A percentile compares a stretch with the other conserved stretches of the same genome.
Evolutionary conservation across 2,329 filamentous ascomycete genomes (phyloP).

Genomic region (Colletotrichum sansevieriae): DNA sequence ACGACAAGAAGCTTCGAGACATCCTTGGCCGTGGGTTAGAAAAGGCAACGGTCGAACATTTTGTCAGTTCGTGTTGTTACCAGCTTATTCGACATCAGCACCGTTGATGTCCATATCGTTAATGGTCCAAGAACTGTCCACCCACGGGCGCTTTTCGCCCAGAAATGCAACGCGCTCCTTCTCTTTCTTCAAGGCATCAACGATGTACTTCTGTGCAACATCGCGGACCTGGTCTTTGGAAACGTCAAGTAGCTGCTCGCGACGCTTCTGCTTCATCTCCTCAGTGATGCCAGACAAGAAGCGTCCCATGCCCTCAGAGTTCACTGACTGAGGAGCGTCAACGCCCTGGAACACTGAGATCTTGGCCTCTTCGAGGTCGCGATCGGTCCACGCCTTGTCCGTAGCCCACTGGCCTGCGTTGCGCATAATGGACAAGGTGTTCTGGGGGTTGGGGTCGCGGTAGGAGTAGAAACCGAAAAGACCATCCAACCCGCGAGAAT

Average conservation of each 20-base stretch:
- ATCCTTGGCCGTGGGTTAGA: neutral
- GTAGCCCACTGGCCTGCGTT: conserved; percentile 86
- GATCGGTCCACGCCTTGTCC: conserved; percentile 83
- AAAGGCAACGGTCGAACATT: neutral
- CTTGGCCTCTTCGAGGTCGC: conserved; percentile 95
- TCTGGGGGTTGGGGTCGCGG: conserved; percentile 93
- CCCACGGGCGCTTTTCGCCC: conserved; percentile 86
- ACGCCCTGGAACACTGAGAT: conserved; percentile 92
- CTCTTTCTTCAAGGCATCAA: conserved; percentile 72
- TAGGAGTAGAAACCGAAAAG: conserved; percentile 97
- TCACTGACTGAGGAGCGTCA: conserved; percentile 90
- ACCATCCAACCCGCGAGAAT: conserved; percentile 82
- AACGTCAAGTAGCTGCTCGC: conserved; percentile 89
- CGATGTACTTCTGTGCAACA: conserved; percentile 85
- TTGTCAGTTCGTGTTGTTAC: no score
- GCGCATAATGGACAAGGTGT: conserved; percentile 87
- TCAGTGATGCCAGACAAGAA: conserved; percentile 90
- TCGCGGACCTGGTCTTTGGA: conserved; percentile 82
- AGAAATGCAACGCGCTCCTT: conserved; percentile 79
- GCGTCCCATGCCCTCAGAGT: conserved; percentile 85
- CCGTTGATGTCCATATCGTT: conserved; percentile 78
- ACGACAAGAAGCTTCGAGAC: neutral
- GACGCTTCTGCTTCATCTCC: conserved; percentile 87
- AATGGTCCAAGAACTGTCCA: conserved; percentile 79
- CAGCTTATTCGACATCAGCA: conserved; percentile 15